These are phyloP conservation scores for Pleurotus ostreatus DNA, from an alignment of 768 basidiomycete genomes.

Conservation along the genomic window DNA sequence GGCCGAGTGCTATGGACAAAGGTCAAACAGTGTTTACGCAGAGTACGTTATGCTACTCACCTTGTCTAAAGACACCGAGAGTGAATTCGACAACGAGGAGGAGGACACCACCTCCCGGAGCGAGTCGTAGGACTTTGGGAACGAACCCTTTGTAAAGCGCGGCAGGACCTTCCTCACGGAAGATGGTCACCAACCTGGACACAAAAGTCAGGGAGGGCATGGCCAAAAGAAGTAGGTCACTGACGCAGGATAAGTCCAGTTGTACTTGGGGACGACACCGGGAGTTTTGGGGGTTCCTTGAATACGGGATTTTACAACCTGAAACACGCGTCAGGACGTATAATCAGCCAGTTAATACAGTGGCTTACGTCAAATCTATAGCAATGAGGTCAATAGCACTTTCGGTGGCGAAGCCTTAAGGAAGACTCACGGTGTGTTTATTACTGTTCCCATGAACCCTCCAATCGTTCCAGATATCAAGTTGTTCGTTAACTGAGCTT, in stretches of 20 bases:
- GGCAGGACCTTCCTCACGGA: constrained; percentile 79
- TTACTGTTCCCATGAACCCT: constrained; percentile 80
- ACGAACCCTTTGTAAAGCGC: constrained; percentile 95
- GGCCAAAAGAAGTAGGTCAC: neutral
- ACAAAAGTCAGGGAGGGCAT: neutral
- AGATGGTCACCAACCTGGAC: constrained; percentile 57
- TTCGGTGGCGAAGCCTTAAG: neutral
- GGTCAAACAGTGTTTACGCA: neutral
- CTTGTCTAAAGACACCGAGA: constrained; percentile 68
- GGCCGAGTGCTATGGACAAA: constrained; percentile 38
- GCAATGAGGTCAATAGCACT: neutral
- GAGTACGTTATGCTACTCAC: constrained; percentile 30
- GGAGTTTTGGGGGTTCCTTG: constrained; percentile 67
- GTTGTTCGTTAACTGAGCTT: constrained; percentile 81
- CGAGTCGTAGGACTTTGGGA: constrained; percentile 92
- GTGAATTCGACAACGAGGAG: constrained; percentile 92
- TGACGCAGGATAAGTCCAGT: constrained; percentile 88
- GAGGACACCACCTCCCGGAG: constrained; percentile 93
- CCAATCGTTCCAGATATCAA: constrained; percentile 88
- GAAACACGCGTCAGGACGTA: constrained; percentile 6
- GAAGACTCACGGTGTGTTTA: constrained; percentile 84
- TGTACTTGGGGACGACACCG: constrained; percentile 81
- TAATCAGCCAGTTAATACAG: neutral
- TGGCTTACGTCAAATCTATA: constrained; percentile 28
- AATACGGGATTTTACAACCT: constrained; percentile 97